A percentile compares a stretch with the other conserved stretches of the same genome.
Conservation (phyloP, 768 basidiomycete species). For the Cubamyces lactineus region DNA sequence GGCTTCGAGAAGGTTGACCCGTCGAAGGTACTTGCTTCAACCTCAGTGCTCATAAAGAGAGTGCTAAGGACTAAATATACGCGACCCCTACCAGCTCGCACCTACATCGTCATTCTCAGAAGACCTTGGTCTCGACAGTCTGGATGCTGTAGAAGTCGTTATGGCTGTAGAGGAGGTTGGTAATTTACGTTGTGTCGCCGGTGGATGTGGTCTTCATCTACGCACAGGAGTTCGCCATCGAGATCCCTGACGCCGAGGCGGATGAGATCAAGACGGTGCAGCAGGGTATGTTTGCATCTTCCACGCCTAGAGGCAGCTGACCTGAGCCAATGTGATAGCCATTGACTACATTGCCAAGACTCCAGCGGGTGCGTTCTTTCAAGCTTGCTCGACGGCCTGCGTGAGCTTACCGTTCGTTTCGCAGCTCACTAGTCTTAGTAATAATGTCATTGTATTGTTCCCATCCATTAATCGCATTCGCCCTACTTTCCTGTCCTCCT, state of each 20-base stretch:
- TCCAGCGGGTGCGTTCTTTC: constrained; percentile 33
- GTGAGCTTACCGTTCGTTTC: constrained; percentile 5
- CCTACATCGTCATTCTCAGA: constrained; percentile 67
- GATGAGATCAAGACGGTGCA: constrained; percentile 91
- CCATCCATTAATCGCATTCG: constrained; percentile 20
- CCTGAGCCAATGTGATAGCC: constrained; percentile 49
- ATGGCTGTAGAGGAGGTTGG: constrained; percentile 96
- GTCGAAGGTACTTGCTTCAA: constrained; percentile 54
- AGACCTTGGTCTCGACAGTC: constrained; percentile 91
- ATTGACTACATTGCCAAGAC: constrained; percentile 96
- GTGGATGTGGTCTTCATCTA: not conserved
- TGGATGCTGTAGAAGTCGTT: constrained; percentile 97
- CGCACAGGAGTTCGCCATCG: constrained; percentile 89
- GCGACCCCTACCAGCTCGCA: constrained; percentile 54
- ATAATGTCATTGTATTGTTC: constrained; percentile 18
- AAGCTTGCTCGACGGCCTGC: not conserved
- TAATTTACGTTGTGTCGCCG: not conserved
- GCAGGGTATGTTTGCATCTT: constrained; percentile 63
- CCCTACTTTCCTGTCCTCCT: constrained; percentile 5
- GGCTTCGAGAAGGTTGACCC: constrained; percentile 88
- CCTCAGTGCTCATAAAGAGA: no score
- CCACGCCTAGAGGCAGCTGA: constrained; percentile 19
- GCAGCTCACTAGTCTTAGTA: constrained; percentile 29
- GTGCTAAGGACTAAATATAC: not conserved
- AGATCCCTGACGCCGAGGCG: constrained; percentile 97